Evolutionary conservation across 2,329 filamentous ascomycete species (phyloP).

Genomic region (Emericellopsis cladophorae): DNA sequence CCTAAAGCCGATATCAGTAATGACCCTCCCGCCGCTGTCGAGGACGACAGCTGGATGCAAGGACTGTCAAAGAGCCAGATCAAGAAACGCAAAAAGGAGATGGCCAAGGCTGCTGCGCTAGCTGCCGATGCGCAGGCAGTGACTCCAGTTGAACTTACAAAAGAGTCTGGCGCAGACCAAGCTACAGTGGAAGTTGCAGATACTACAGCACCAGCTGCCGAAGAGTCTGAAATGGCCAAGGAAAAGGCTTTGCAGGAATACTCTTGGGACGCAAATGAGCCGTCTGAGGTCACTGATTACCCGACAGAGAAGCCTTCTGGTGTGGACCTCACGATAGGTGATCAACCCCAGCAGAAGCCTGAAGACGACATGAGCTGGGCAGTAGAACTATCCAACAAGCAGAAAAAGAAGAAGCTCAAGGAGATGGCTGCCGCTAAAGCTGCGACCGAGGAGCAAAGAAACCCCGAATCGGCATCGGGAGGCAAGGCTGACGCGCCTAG

Average conservation of each 20-base stretch:
- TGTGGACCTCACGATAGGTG: not conserved
- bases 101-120: conserved; percentile 3
- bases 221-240: not conserved
- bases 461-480: no score
- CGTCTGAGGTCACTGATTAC: no score
- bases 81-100: conserved; percentile 18
- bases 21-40: not conserved
- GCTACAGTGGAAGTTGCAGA: not conserved
- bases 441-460: conserved; percentile 1
- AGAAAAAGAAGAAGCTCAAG: conserved; percentile 7
- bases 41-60: not conserved
- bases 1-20: no score
- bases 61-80: conserved; percentile 20
- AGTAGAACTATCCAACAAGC: conserved; percentile 5
- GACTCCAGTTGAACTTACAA: not conserved
- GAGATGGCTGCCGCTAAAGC: conserved; percentile 1
- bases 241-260: not conserved
- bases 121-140: not conserved
- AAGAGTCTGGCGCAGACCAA: not conserved
- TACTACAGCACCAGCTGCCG: not conserved
- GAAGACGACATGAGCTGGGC: conserved; percentile 1
- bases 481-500: not conserved
- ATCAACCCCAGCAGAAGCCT: not conserved
- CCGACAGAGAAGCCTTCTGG: no score
- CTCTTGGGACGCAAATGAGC: no score